Evolutionary conservation across 139 green algal species (phyloP), one percentile per base, ranked within the genome.

Genomic region (Asterochloris erici): DNA sequence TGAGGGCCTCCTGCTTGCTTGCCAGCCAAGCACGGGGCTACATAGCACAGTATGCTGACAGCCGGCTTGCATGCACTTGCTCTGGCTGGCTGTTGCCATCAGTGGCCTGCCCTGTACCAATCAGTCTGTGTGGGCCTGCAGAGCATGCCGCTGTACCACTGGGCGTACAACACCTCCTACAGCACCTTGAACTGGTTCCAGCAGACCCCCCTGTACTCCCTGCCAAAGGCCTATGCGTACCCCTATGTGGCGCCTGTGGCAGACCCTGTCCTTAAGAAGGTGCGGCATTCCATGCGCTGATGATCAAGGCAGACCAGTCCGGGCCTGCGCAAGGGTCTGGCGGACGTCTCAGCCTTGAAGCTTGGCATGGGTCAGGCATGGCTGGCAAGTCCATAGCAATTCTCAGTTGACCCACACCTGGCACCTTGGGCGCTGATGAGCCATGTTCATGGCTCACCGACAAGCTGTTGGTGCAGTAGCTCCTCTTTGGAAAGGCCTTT

Each of bases 181-280:
- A 63, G 76, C 63, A 63, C 68, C 24, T 29, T 85, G 54, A 28
- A 17, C 21, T 70, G 62, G 28, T 60, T 79, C 26, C 81, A 81
- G 64, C 74, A 19, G 23, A 79, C 69, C 27, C 29, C 54, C 28
- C 64, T 78, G 13, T 78, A 77, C 82, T 82, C 81, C 74, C 64
- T 62, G 26, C 63, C 75, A n/a, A 61, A 73, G 21, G 64, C 71
- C 15, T 24, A 66, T 38, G 63, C 81, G 14, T 85, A 81, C 66
- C 74, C 83, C 17, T 68, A 38, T 28, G 76, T 86, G 38, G 69
- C 83, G 14, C 78, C 78, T 27, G 81, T 83, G 16, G 78, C 83
- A 21, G 83, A 86, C 71, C 83, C 83, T 19, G 83, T 74, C 63
- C 63, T 81, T 0, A 60, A 83, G 27, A 81, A 76, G 71, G 74